phyloP scores from a whole-genome alignment of 495 filamentous ascomycete genomes.

The Talaromyces trachyspermus region DNA sequence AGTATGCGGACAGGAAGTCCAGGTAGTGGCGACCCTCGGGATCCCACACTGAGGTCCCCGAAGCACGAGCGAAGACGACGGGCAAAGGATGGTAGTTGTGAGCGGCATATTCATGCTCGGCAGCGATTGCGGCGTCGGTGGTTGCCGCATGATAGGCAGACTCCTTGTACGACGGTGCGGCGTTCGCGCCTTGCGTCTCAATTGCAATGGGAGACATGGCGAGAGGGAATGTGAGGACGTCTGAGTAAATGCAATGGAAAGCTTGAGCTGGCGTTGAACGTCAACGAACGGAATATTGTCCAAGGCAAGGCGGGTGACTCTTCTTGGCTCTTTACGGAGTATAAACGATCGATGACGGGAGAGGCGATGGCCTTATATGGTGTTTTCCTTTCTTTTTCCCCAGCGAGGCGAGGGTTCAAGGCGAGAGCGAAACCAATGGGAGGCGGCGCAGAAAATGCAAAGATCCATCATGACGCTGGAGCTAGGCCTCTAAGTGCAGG shows the following conservation, averaged over 20 bases:
- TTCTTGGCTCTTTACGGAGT: no score
- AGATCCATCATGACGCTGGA: conserved; percentile 8
- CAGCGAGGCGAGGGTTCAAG: no score
- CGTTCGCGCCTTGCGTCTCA: conserved; percentile 19
- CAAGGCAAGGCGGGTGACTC: neutral
- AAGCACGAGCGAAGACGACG: conserved; percentile 76
- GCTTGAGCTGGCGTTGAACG: no score
- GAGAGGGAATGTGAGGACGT: conserved; percentile 8
- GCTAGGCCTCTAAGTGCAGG: conserved; percentile 65
- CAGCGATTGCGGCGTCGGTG: conserved; percentile 67
- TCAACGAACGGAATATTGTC: no score
- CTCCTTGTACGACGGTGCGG: conserved; percentile 30
- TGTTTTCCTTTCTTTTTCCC: no score
- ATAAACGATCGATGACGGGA: neutral
- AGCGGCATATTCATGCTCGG: conserved; percentile 79
- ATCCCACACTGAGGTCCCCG: conserved; percentile 89
- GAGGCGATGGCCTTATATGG: neutral
- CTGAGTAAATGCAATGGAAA: conserved; percentile 12
- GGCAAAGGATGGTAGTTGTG: conserved; percentile 99
- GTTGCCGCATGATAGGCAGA: conserved; percentile 71
- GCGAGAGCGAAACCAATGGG: neutral
- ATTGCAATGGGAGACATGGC: conserved; percentile 36
- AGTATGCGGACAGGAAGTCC: conserved; percentile 97
- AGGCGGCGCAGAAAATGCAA: conserved; percentile 5
- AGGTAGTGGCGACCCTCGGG: conserved; percentile 95